Evolutionary conservation across 768 basidiomycete genomes (phyloP), one percentile per base, ranked within the genome.

Genomic region (Serendipita sp.): DNA sequence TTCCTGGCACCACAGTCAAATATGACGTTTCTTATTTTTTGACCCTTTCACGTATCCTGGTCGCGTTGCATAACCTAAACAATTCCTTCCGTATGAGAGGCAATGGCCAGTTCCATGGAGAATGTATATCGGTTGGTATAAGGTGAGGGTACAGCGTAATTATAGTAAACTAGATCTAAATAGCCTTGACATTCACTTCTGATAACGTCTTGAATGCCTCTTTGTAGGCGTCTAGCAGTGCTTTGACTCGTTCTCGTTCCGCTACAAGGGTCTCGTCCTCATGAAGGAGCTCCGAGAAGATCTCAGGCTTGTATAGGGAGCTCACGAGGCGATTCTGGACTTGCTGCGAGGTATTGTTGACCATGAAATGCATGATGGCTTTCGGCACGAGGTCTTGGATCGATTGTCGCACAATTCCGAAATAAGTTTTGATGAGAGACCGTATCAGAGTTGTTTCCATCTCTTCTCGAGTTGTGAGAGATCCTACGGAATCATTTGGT

Each of bases 371-470:
- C 95, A 98, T 97, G 76, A 96, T 87, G 23, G 94, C 92, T 75
- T 99, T 99, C 37, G 96, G 96, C 18, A 99, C 83, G 64, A 97
- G 80, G 73, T 99, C 96, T 68, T 97, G 91, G 67, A 99, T 96
- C 71, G 87, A 91, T 74, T 98, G 94, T 46, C 96, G 86, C 27
- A 94, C 88, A 71, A 99, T 98, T 65, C 83, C 78, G 76, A 99
- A 99, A 77, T 99, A 99, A 11, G 91, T 93, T 31, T 86, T 82
- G 71, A 99, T 98, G 68, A 98, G 81, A 3, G 91, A 89, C 62
- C 95, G 87, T 71, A 99, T 98, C 66, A 99, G 81, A 37, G 81
- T 83, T 50, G 91, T 95, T 75, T 98, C 95, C 90, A 97, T 91
- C 74, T 98, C 93, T 75, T 99, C 95, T 29, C 92, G 82, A 53